Evolutionary conservation across 2,329 filamentous ascomycete genomes (phyloP).

Genomic region (Colletotrichum musicola): DNA sequence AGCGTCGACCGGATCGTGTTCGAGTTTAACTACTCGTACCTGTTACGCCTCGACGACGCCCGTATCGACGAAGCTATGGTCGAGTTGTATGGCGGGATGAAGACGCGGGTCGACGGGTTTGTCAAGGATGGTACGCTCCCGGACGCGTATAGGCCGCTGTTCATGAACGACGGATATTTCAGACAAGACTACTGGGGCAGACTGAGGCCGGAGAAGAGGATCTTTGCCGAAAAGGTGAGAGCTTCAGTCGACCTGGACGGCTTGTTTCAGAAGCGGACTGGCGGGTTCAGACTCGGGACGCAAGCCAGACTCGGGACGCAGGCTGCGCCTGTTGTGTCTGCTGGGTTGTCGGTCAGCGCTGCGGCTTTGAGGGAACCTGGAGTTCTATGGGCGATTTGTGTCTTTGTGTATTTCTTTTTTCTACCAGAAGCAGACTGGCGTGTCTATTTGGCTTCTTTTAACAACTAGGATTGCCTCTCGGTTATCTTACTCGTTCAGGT

Average conservation of each 20-base stretch:
- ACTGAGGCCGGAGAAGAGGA: conserved; percentile 50
- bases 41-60: conserved; percentile 44
- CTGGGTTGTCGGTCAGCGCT: not conserved
- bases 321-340: not conserved
- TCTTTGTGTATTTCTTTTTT: too few relatives aligned
- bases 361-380: too few relatives aligned
- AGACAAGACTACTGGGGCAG: conserved; percentile 58
- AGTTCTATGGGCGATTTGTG: too few relatives aligned
- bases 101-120: conserved; percentile 46
- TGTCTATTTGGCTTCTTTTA: too few relatives aligned
- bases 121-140: conserved; percentile 50
- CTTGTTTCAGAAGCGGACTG: conserved; percentile 54
- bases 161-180: conserved; percentile 58
- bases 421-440: too few relatives aligned
- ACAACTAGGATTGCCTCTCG: too few relatives aligned
- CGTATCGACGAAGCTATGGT: conserved; percentile 51
- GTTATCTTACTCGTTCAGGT: too few relatives aligned
- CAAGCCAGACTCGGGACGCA: conserved; percentile 44
- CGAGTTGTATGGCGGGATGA: conserved; percentile 51
- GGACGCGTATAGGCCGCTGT: conserved; percentile 55
- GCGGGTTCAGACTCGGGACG: conserved; percentile 52
- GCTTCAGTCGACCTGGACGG: conserved; percentile 53
- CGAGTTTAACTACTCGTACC: conserved; percentile 58
- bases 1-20: conserved; percentile 55
- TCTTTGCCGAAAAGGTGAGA: conserved; percentile 51